Evolutionary conservation across 2,329 filamentous ascomycete species (phyloP).

Genomic region (Colletotrichum simmondsii): DNA sequence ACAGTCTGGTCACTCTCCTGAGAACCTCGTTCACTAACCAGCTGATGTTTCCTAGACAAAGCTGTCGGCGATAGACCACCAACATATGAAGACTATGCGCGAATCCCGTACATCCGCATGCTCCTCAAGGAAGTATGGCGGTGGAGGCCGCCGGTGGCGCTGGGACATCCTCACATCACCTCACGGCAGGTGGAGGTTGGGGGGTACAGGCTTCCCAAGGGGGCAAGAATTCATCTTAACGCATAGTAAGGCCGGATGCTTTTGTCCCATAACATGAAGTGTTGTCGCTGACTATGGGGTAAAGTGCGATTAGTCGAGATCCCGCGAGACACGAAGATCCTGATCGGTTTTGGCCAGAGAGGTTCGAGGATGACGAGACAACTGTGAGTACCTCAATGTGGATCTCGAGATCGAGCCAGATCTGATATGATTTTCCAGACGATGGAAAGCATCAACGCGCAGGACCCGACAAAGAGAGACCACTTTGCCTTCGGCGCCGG

Average conservation of each 20-base stretch:
- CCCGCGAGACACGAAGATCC: conserved; percentile 3
- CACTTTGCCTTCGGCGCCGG: conserved; percentile 45
- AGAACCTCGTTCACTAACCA: neutral
- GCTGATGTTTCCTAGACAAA: neutral
- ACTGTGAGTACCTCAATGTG: neutral
- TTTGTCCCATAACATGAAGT: too few species aligned
- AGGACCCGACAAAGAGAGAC: conserved; percentile 41
- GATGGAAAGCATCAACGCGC: conserved; percentile 10
- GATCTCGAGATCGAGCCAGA: too few species aligned
- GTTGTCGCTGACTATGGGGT: neutral
- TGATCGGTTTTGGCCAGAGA: conserved; percentile 6
- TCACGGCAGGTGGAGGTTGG: conserved; percentile 2
- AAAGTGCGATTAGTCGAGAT: conserved; percentile 8
- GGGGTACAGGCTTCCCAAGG: conserved; percentile 2
- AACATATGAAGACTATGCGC: neutral
- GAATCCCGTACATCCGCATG: neutral
- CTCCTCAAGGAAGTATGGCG: conserved; percentile 19
- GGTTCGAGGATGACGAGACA: neutral
- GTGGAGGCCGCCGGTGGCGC: conserved; percentile 6
- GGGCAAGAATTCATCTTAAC: conserved; percentile 2
- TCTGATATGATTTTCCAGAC: neutral
- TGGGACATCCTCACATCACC: conserved; percentile 12
- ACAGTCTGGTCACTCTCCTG: too few species aligned
- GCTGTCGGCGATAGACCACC: neutral
- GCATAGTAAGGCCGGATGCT: conserved; percentile 9